These are phyloP conservation scores for Candida argentea DNA, from an alignment of 805 yeast genomes.

Conservation along the genomic window DNA sequence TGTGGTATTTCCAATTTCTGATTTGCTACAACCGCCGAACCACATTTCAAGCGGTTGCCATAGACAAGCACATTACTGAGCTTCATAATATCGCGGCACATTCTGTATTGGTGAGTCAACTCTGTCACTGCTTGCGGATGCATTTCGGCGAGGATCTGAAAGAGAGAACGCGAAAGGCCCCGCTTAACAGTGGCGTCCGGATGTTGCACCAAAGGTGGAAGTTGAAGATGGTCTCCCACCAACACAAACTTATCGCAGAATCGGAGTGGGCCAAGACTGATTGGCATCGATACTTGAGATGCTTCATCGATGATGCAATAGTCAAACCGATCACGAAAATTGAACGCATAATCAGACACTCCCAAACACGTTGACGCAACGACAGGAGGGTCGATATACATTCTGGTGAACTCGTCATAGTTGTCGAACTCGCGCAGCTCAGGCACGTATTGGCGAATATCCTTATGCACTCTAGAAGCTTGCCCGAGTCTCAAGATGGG, in stretches of 20 bases:
- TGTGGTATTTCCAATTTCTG: slow-evolving; percentile 44
- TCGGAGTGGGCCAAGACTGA: slow-evolving; percentile 79
- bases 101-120: slow-evolving; percentile 77
- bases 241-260: slow-evolving; percentile 70
- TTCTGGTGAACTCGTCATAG: slow-evolving; percentile 35
- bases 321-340: slow-evolving; percentile 52
- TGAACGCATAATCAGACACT: slow-evolving; percentile 52
- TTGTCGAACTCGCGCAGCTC: slow-evolving; percentile 21
- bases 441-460: slow-evolving; percentile 44
- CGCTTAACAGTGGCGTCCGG: slow-evolving; percentile 49
- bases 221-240: slow-evolving; percentile 94
- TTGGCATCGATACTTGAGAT: slow-evolving; percentile 87
- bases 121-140: slow-evolving; percentile 73
- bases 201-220: slow-evolving; percentile 74
- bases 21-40: slow-evolving; percentile 50
- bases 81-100: slow-evolving; percentile 84
- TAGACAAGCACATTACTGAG: slow-evolving; percentile 75
- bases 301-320: slow-evolving; percentile 96
- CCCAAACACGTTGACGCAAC: slow-evolving; percentile 90
- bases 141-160: slow-evolving; percentile 58
- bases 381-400: slow-evolving; percentile 50
- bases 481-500: slow-evolving; percentile 62
- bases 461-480: slow-evolving; percentile 48
- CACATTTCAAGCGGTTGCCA: slow-evolving; percentile 68
- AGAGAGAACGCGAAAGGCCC: slow-evolving; percentile 68